Evolutionary conservation across 352 stramenopile genomes (phyloP).

Genomic region (Pythium catenulatum): DNA sequence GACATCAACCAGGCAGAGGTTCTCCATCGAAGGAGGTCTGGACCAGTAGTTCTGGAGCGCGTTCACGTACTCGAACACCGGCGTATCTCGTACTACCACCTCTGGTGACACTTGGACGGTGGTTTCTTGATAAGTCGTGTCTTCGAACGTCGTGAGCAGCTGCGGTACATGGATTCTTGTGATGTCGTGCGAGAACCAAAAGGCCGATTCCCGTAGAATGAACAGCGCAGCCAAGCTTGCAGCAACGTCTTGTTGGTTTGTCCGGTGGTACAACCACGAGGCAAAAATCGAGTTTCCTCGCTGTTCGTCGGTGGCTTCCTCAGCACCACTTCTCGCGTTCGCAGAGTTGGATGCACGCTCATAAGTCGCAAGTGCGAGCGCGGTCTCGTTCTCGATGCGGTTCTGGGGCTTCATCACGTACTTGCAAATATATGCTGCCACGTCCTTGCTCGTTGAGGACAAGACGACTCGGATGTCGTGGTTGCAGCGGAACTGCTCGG

Average conservation of each 20-base stretch:
- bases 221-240: background rate
- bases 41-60: slow-evolving; percentile 2
- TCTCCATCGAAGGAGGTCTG: background rate
- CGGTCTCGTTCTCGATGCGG: slow-evolving; percentile 11
- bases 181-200: slow-evolving; percentile 11
- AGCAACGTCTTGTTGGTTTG: background rate
- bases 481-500: background rate
- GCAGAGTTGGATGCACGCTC: background rate
- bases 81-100: background rate
- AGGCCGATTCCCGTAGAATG: background rate
- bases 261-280: background rate
- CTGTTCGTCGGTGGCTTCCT: background rate
- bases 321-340: background rate
- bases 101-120: background rate
- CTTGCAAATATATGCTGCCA: slow-evolving; percentile 23
- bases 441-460: slow-evolving; percentile 10
- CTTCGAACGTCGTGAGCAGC: background rate
- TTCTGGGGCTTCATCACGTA: slow-evolving; percentile 32
- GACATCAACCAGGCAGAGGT: background rate
- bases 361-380: background rate
- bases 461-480: slow-evolving; percentile 12
- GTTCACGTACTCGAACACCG: background rate
- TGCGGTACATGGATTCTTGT: background rate
- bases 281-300: background rate
- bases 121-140: background rate